Evolutionary conservation across 2,329 filamentous ascomycete species (phyloP).

Genomic region (Tolypocladium nubicola): DNA sequence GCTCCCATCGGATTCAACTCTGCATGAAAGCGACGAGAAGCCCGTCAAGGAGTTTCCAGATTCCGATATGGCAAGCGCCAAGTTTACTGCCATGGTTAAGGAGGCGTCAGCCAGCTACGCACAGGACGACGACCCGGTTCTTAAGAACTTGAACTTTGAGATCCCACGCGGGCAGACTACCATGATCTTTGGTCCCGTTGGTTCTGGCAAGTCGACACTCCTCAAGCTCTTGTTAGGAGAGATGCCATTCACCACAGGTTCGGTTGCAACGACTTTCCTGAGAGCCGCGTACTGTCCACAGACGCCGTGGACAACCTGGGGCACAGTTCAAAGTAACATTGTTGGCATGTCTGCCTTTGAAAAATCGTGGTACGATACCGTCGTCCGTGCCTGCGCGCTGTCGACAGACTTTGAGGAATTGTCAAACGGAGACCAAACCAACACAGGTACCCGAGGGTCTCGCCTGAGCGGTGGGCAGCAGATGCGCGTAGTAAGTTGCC

Average conservation of each 20-base stretch:
- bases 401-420: slow-evolving; percentile 9
- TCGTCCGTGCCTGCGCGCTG: slow-evolving; percentile 10
- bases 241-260: slow-evolving; percentile 7
- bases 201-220: slow-evolving; percentile 13
- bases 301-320: slow-evolving; percentile 12
- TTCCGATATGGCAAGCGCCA: neutral
- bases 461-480: slow-evolving; percentile 16
- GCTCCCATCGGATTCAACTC: neutral
- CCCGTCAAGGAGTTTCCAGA: neutral
- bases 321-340: slow-evolving; percentile 14
- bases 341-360: slow-evolving; percentile 9
- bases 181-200: slow-evolving; percentile 13
- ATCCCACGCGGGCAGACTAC: slow-evolving; percentile 8
- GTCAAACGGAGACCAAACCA: slow-evolving; percentile 11
- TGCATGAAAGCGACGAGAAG: neutral
- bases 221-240: slow-evolving; percentile 12
- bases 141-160: slow-evolving; percentile 5
- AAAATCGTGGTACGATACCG: slow-evolving; percentile 10
- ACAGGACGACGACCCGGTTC: neutral
- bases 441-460: slow-evolving; percentile 11
- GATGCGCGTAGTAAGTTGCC: slow-evolving; percentile 11
- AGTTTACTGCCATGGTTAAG: neutral
- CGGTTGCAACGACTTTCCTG: slow-evolving; percentile 2
- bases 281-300: slow-evolving; percentile 13
- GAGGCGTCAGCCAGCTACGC: slow-evolving; percentile 6